phyloP scores from a whole-genome alignment of 768 basidiomycete genomes.

The Amanita pallidorosea region DNA sequence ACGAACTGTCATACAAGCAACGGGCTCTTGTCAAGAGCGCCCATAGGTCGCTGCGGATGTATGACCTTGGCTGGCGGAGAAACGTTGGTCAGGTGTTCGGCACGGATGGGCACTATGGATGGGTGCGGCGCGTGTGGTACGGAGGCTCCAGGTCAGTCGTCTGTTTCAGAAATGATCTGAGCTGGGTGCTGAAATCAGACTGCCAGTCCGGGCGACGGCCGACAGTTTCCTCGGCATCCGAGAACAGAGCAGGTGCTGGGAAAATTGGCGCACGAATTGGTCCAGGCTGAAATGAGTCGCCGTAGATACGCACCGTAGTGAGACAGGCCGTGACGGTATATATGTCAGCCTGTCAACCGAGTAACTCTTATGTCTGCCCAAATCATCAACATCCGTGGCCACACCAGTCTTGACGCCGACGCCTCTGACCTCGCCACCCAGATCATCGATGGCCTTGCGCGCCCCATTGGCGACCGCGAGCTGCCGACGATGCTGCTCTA shows the following conservation, averaged over 20 bases:
- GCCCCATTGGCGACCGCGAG: conserved; percentile 42
- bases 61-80: conserved; percentile 62
- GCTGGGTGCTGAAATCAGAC: background rate
- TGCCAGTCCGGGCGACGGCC: conserved; percentile 53
- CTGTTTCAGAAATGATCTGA: background rate
- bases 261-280: conserved; percentile 53
- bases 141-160: conserved; percentile 55
- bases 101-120: conserved; percentile 34
- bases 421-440: conserved; percentile 29
- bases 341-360: background rate
- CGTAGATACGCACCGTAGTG: conserved; percentile 11
- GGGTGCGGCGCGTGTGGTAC: conserved; percentile 39
- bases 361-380: conserved; percentile 26
- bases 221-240: conserved; percentile 57
- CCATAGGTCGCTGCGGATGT: conserved; percentile 48
- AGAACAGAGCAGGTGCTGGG: conserved; percentile 54
- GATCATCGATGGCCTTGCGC: conserved; percentile 45
- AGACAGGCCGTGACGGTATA: background rate
- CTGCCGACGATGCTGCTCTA: conserved; percentile 83
- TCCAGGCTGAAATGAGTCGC: conserved; percentile 40
- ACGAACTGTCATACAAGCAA: conserved; percentile 57
- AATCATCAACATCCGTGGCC: conserved; percentile 40
- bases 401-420: conserved; percentile 16
- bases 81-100: conserved; percentile 68
- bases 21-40: conserved; percentile 55